Percentiles rank a stretch among this genome's conserved stretches.
Conservation (phyloP, 2,329 filamentous ascomycete species). For the Botrytis fabae region DNA sequence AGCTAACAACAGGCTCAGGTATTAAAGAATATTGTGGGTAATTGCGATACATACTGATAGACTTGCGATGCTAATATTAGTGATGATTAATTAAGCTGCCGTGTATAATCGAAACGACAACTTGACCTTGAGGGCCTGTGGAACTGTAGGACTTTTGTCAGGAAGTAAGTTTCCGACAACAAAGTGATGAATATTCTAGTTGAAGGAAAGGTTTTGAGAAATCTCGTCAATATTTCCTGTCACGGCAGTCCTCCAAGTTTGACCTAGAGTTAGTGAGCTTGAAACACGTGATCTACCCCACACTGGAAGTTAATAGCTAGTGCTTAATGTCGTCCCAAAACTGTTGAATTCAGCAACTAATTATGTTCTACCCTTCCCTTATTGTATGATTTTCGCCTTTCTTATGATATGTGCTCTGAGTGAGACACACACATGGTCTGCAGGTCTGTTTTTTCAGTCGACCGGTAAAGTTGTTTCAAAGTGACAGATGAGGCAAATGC, state of each 20-base stretch:
- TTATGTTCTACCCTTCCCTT: background rate
- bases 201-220: background rate
- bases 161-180: background rate
- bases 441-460: background rate
- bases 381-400: background rate
- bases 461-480: background rate
- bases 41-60: background rate
- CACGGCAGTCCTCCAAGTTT: background rate
- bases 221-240: background rate
- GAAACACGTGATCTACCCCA: background rate
- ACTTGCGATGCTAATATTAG: background rate
- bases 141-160: background rate
- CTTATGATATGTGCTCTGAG: background rate
- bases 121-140: background rate
- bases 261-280: background rate
- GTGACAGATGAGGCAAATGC: background rate
- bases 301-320: background rate
- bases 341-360: background rate
- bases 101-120: background rate
- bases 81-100: background rate
- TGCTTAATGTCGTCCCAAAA: background rate
- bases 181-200: background rate
- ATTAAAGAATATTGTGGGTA: background rate
- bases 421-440: accelerated
- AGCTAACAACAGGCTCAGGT: background rate